Conservation (phyloP, 768 basidiomycete species). For the Tephrocybe rancida region DNA sequence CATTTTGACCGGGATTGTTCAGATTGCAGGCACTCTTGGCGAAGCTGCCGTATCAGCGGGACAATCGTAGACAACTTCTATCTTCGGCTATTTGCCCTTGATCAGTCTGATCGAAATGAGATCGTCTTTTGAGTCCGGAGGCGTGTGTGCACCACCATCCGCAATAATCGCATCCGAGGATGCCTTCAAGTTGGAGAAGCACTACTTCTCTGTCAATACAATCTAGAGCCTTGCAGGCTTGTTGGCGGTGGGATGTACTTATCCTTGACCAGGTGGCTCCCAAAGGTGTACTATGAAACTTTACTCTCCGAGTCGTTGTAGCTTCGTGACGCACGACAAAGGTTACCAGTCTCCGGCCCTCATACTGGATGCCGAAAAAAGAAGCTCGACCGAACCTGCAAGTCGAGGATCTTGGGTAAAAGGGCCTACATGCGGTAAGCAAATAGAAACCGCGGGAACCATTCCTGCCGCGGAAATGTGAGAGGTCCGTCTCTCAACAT, state of each 20-base stretch:
- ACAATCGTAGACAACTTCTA: constrained; percentile 4
- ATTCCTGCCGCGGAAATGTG: constrained; percentile 27
- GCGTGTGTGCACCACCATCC: constrained; percentile 15
- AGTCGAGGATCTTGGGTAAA: constrained; percentile 24
- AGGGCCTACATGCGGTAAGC: constrained; percentile 17
- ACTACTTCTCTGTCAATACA: constrained; percentile 17
- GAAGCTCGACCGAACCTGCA: constrained; percentile 2
- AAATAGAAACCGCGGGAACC: constrained; percentile 26
- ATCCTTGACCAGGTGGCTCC: constrained; percentile 2
- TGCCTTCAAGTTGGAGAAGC: constrained; percentile 14
- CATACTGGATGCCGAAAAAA: constrained; percentile 20
- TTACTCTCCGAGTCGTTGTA: constrained; percentile 5
- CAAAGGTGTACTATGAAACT: constrained; percentile 1
- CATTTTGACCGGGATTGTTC: not conserved
- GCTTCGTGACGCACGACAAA: constrained; percentile 3
- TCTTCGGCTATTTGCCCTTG: constrained; percentile 10
- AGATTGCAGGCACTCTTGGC: no score
- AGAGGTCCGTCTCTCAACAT: constrained; percentile 29
- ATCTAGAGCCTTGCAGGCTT: constrained; percentile 6
- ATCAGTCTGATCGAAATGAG: constrained; percentile 16
- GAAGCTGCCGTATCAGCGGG: constrained; percentile 6
- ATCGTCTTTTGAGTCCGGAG: constrained; percentile 11
- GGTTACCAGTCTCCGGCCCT: constrained; percentile 11
- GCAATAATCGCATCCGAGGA: constrained; percentile 25
- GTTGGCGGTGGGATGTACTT: not conserved